Base-by-base conservation (phyloP, 176 grass and related monocot genomes). In the Triticum monococcum region DNA sequence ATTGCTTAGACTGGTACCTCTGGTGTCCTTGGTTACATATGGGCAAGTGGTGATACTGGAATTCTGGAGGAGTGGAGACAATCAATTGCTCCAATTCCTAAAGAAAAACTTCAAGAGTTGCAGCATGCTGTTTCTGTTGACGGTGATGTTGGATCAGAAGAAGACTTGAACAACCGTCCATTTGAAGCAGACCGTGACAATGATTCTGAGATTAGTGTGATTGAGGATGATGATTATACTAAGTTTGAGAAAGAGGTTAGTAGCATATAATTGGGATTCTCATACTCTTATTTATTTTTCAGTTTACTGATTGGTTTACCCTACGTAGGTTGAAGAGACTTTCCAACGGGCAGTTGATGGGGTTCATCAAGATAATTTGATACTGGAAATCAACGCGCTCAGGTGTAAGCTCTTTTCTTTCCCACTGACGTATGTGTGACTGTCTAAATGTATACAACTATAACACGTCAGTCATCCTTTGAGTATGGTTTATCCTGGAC, bases 161-260 rank as follows among this genome's bases (percentile, higher is more conserved):
- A 88, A 80, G 88, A 90, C 64, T 70, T 72, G 30, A 85, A 63
- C 62, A 91, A 69, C 68, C 48, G 23, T 40, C 81, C 50, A 22
- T 48, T 50, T 75, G 45, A 77, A 81, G 61, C 16, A 63, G 69
- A 84, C 37, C 82, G 67, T 68, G 89, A 87, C 9, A 69, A 88
- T 88, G 86, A 95, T 82, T 86, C 69, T 18, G 78, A 81, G 33
- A 64, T 62, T 43, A 79, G 68, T 5, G 69, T 40, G 12, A 46
- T 62, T 80, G 89, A 91, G 61, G 86, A 91, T 31, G 89, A 91
- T 87, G 97, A 95, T 88, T 88, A 90, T 88, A 77, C 70, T 61
- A 95, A 98, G 80, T 98, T 98, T 80, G 96, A 94, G 71, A 92
- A 92, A 84, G 96, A 98, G 96, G 96, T 98, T 88, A 83, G 71